Percentiles rank a stretch among this genome's conserved stretches.
Conservation (phyloP, 2,329 filamentous ascomycete genomes). For the Stachybotrys echinatus region DNA sequence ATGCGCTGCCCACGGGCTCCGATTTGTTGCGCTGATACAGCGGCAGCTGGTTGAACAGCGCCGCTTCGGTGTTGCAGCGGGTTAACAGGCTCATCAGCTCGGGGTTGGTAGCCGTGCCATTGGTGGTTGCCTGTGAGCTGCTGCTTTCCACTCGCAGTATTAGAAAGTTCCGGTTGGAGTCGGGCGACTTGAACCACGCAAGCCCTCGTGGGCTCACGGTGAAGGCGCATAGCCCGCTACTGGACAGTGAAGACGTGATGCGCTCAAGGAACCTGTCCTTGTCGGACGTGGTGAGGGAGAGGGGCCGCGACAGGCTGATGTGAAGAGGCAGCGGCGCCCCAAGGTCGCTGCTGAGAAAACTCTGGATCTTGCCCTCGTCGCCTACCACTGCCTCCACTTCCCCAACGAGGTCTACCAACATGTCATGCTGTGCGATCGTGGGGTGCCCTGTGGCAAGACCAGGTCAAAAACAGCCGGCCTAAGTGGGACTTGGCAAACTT, state of each 20-base stretch:
- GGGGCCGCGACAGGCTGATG: constrained; percentile 80
- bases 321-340: constrained; percentile 77
- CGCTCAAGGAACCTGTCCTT: constrained; percentile 62
- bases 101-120: constrained; percentile 34
- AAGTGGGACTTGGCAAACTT: constrained; percentile 26
- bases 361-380: constrained; percentile 45
- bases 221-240: constrained; percentile 24
- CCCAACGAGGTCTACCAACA: constrained; percentile 38
- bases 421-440: constrained; percentile 35
- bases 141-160: constrained; percentile 58
- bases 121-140: constrained; percentile 1
- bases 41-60: constrained; percentile 57
- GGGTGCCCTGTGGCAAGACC: constrained; percentile 46
- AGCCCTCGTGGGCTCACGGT: constrained; percentile 31
- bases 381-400: constrained; percentile 27
- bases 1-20: constrained; percentile 38
- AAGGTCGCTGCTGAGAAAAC: constrained; percentile 71
- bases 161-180: constrained; percentile 74
- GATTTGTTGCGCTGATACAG: constrained; percentile 52
- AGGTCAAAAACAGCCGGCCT: not conserved
- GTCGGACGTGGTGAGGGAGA: constrained; percentile 67
- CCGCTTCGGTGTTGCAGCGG: constrained; percentile 60
- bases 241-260: constrained; percentile 38
- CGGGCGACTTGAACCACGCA: constrained; percentile 47
- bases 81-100: constrained; percentile 58